These are phyloP conservation scores for Didymella glomerata DNA, from an alignment of 2,329 filamentous ascomycete species.

Conservation along the genomic window DNA sequence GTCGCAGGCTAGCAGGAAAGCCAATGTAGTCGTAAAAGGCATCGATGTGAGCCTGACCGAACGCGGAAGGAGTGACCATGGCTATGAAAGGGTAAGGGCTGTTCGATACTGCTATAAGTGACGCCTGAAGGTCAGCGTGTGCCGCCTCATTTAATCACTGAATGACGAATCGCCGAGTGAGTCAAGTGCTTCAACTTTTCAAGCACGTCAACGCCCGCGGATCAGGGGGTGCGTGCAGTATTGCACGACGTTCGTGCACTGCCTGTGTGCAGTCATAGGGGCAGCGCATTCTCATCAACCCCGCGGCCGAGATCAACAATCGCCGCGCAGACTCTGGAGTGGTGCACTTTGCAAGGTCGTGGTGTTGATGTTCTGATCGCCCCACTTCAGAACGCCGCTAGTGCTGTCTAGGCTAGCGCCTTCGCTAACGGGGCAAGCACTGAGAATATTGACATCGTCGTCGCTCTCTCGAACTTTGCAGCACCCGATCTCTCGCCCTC, in stretches of 20 bases:
- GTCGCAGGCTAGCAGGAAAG: conserved; percentile 31
- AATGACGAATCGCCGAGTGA: conserved; percentile 18
- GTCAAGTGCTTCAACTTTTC: conserved; percentile 21
- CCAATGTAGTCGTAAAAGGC: conserved; percentile 47
- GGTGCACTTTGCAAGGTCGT: neutral
- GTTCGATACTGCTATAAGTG: neutral
- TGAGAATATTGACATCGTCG: conserved; percentile 5
- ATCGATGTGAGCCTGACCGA: conserved; percentile 41
- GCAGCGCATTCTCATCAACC: neutral
- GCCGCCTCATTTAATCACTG: neutral
- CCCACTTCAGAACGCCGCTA: conserved; percentile 3
- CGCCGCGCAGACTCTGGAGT: neutral
- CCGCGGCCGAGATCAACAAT: neutral
- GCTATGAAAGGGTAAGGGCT: neutral
- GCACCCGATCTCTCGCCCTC: conserved; percentile 36
- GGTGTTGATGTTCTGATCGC: conserved; percentile 14
- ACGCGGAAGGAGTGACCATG: conserved; percentile 28
- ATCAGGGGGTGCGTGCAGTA: neutral
- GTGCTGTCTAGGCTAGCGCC: conserved; percentile 8
- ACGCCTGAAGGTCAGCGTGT: neutral
- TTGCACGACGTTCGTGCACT: neutral
- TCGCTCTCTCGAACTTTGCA: conserved; percentile 23
- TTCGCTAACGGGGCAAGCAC: conserved; percentile 13
- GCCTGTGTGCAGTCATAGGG: neutral
- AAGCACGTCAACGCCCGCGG: conserved; percentile 20